These are phyloP conservation scores for Arabidopsis lyrata DNA, from an alignment of 441 rosid species.

Conservation along the genomic window DNA sequence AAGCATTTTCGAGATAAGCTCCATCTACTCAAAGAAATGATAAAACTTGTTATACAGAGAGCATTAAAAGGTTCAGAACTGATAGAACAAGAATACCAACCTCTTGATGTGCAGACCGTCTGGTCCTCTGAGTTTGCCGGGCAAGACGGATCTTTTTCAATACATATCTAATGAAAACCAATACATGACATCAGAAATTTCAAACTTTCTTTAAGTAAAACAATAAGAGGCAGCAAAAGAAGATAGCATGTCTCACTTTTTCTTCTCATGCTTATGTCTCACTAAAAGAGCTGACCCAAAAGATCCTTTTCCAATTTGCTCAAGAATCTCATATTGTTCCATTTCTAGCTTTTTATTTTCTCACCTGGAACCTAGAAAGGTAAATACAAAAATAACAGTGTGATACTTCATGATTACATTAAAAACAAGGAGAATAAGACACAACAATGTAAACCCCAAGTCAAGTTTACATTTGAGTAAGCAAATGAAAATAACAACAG, in stretches of 20 bases:
- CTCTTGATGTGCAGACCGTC: conserved; percentile 96
- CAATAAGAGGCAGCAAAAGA: not conserved
- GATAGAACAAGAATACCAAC: conserved; percentile 42
- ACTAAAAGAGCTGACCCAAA: conserved; percentile 94
- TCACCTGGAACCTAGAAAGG: not conserved
- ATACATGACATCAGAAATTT: conserved; percentile 14
- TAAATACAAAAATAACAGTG: not conserved
- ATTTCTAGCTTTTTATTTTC: conserved; percentile 39
- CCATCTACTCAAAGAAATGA: conserved; percentile 65
- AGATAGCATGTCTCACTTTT: conserved; percentile 59
- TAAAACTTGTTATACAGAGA: not conserved
- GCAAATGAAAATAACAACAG: not conserved
- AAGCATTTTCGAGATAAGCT: conserved; percentile 78
- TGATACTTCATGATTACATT: conserved; percentile 13
- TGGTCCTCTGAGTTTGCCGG: conserved; percentile 85
- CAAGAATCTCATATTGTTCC: conserved; percentile 90
- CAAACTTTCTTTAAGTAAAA: not conserved
- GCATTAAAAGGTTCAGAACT: not conserved
- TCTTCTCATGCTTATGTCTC: conserved; percentile 87
- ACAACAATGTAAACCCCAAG: conserved; percentile 8
- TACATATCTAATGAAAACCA: conserved; percentile 66
- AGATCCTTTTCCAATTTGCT: conserved; percentile 91
- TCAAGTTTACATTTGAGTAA: not conserved
- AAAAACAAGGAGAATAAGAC: not conserved
- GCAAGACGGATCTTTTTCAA: conserved; percentile 95